Evolutionary conservation across 208 protist genomes (phyloP).

Genomic region (Trichomonas vaginalis): DNA sequence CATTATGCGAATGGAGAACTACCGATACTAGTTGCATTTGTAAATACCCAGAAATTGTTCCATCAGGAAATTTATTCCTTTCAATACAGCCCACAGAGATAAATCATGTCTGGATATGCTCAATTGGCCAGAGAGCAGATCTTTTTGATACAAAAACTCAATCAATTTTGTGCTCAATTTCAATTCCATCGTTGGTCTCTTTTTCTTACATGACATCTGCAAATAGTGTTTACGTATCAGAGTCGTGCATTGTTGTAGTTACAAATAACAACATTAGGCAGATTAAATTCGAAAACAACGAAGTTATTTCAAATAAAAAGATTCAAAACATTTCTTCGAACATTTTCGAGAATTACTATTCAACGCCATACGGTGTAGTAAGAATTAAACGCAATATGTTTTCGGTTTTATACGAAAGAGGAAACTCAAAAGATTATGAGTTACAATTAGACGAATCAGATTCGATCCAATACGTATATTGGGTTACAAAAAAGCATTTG

Average conservation of each 20-base stretch:
- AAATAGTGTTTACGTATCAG: not conserved
- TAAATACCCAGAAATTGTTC: not conserved
- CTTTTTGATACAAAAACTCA: not conserved
- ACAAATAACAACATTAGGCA: not conserved
- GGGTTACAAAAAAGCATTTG: too few species aligned
- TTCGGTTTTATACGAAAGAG: not conserved
- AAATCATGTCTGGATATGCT: not conserved
- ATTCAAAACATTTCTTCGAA: not conserved
- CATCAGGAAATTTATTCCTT: not conserved
- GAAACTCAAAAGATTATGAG: not conserved
- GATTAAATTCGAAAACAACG: not conserved
- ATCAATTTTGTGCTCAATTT: not conserved
- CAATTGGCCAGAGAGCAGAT: not conserved
- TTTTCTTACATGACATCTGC: not conserved
- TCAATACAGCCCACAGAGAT: not conserved
- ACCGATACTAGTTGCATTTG: not conserved
- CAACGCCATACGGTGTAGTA: too few species aligned
- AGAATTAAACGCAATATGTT: not conserved
- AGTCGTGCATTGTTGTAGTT: not conserved
- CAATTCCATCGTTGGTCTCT: not conserved
- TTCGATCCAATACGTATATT: too few species aligned
- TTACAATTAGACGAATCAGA: too few species aligned
- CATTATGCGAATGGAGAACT: not conserved
- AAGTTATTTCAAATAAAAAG: not conserved
- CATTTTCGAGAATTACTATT: too few species aligned